Evolutionary conservation across 768 basidiomycete species (phyloP).

Genomic region (Mycena olivaceomarginata): DNA sequence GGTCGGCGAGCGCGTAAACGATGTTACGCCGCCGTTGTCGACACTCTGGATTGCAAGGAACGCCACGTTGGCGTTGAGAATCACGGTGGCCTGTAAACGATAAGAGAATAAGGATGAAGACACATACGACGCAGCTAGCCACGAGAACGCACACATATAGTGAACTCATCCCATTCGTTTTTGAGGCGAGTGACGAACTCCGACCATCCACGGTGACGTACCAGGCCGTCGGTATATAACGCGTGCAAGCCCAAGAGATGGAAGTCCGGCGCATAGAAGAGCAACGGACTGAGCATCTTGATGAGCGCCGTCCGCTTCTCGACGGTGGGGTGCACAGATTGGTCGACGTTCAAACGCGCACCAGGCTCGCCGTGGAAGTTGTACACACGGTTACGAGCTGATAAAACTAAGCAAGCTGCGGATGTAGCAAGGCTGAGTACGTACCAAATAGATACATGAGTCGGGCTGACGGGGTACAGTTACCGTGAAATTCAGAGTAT

Average conservation of each 20-base stretch:
- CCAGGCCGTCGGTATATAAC: conserved; percentile 70
- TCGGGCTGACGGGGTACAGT: conserved; percentile 54
- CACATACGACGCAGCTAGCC: too few species aligned
- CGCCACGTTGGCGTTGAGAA: conserved; percentile 71
- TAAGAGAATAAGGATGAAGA: not conserved
- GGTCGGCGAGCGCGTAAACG: conserved; percentile 56
- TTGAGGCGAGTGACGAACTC: conserved; percentile 65
- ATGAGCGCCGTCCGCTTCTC: conserved; percentile 61
- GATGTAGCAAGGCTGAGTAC: conserved; percentile 17
- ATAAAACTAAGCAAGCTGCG: conserved; percentile 21
- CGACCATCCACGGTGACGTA: conserved; percentile 64
- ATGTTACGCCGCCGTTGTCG: conserved; percentile 45
- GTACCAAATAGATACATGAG: conserved; percentile 67
- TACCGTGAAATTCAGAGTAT: not conserved
- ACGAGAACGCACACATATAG: conserved; percentile 66
- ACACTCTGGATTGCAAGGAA: too few species aligned
- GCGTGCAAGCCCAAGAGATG: conserved; percentile 64
- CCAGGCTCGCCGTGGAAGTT: conserved; percentile 68
- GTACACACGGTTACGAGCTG: conserved; percentile 63
- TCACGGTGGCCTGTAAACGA: conserved; percentile 67
- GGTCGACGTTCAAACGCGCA: conserved; percentile 66
- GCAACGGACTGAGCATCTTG: conserved; percentile 49
- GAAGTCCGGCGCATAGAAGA: conserved; percentile 60
- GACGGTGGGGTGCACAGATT: conserved; percentile 60
- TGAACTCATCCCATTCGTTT: conserved; percentile 71